A percentile compares a stretch with the other conserved stretches of the same genome.
Conservation (phyloP, 75 land plant species). For the Pseudotsuga menziesii region DNA sequence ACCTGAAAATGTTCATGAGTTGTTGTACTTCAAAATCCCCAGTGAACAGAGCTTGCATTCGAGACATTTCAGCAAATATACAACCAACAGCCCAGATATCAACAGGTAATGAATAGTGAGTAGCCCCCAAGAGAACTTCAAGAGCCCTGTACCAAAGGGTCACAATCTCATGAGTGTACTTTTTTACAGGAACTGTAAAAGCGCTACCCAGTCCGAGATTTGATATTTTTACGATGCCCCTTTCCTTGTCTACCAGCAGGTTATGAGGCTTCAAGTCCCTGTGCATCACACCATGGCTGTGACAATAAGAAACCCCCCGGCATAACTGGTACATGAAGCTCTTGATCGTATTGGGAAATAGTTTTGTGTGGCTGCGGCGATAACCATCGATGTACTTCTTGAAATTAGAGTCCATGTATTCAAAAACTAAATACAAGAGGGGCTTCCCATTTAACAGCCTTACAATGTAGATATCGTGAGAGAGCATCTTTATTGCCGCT, state of each 20-base stretch:
- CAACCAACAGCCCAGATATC: constrained; percentile 95
- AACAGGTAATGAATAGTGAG: constrained; percentile 73
- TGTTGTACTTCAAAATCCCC: too few relatives aligned
- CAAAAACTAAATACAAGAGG: too few relatives aligned
- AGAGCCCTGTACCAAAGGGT: constrained; percentile 86
- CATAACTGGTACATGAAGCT: constrained; percentile 74
- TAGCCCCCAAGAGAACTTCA: constrained; percentile 62
- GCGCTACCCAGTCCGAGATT: constrained; percentile 88
- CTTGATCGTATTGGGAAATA: too few relatives aligned
- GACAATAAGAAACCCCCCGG: constrained; percentile 84
- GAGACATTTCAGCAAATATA: constrained; percentile 30
- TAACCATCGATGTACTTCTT: too few relatives aligned
- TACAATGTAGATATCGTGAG: too few relatives aligned
- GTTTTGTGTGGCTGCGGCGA: too few relatives aligned
- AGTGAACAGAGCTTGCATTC: too few relatives aligned
- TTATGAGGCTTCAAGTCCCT: constrained; percentile 82
- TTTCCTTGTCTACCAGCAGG: constrained; percentile 75
- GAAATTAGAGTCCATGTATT: too few relatives aligned
- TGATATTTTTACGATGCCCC: constrained; percentile 80
- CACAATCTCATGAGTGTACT: constrained; percentile 72
- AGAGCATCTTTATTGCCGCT: too few relatives aligned
- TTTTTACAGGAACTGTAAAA: constrained; percentile 88
- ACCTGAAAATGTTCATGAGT: too few relatives aligned
- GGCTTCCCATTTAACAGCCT: too few relatives aligned
- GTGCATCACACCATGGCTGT: constrained; percentile 70